A percentile compares a stretch with the other conserved stretches of the same genome.
Evolutionary conservation across 345 rosid species (phyloP).

Genomic region (Pistacia vera): DNA sequence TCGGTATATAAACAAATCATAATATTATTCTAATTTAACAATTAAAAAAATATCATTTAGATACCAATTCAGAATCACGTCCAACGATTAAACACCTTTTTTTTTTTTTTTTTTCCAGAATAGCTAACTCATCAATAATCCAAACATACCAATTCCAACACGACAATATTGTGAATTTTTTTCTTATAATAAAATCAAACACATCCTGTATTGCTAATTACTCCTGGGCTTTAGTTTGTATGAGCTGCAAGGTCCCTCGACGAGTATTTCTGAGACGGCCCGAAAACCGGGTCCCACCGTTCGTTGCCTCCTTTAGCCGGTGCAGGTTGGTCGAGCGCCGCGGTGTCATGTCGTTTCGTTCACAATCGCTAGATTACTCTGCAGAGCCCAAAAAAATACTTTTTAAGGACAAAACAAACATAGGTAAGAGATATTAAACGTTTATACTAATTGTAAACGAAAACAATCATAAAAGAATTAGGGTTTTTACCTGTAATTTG

Average conservation of each 20-base stretch:
- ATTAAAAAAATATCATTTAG: no score
- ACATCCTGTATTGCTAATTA: not conserved
- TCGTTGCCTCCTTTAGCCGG: slow-evolving; percentile 99
- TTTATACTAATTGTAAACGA: no score
- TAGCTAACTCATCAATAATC: no score
- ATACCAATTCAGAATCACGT: no score
- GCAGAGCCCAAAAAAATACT: not conserved
- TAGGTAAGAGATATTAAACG: not conserved
- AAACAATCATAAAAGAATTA: not conserved
- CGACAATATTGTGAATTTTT: no score
- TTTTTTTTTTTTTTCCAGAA: no score
- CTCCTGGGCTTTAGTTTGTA: slow-evolving; percentile 80
- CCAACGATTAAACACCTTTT: no score
- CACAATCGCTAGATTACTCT: slow-evolving; percentile 14
- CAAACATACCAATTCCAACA: no score
- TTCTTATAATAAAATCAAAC: not conserved
- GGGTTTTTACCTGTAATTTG: slow-evolving; percentile 4
- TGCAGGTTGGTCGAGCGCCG: slow-evolving; percentile 96
- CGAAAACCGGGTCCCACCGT: slow-evolving; percentile 97
- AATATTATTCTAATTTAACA: no score
- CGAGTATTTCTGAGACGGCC: slow-evolving; percentile 97
- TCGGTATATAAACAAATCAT: no score
- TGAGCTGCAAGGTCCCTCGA: slow-evolving; percentile 95
- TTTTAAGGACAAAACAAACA: not conserved
- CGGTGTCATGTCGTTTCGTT: slow-evolving; percentile 71